Base-by-base conservation (phyloP, 2,329 filamentous ascomycete species). In the Alternaria novae-zelandiae region DNA sequence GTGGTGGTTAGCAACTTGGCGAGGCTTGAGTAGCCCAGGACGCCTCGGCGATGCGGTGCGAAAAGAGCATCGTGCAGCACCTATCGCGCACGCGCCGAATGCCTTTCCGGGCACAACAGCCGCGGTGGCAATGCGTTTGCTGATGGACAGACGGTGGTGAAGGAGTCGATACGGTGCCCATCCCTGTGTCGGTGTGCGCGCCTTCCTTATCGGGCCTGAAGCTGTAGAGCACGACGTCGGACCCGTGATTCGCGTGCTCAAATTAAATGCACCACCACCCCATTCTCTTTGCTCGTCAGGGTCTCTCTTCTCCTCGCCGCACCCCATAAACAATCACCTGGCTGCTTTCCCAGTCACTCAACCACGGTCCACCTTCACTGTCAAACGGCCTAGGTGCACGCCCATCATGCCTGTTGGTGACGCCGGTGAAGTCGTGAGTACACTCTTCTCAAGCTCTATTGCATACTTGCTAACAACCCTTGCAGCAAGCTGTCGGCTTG, bases 361-460 rank as follows among this genome's bases (percentile, higher is more conserved):
- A 41, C 36, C 21, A 47, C 56, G 32, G 53, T 50, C 30, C 41
- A 17, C 57, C 41, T 57, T 49, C 15, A 26, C 11, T 45, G 49
- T 15, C 26, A 44, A 54, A 17, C 41, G 30, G 2, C 43, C 30
- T 15, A 43, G 46, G 49, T 63, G 59, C 59, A 56, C 65, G 58
- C 62, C 59, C 71, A 76, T 59, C 65, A 75, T 75, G 72, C 69
- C 74, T 70, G 58, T 70, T 58, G 67, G 67, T 61, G 70, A 74
- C 66, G 67, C 64, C 63, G 71, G 70, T 54, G 68, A 62, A 51
- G 66, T 76, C 15, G 73, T 75, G 70, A 66, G 72, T 66, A 36
- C 4, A 25, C 17, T 26, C 4, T 20, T 20, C 7, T 4, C 13
- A 25, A 44, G 13, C 3, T 28, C 9, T 1, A n/a, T 2, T 44